Base-by-base conservation (phyloP, 495 filamentous ascomycete genomes). In the Tuber brumale region DNA sequence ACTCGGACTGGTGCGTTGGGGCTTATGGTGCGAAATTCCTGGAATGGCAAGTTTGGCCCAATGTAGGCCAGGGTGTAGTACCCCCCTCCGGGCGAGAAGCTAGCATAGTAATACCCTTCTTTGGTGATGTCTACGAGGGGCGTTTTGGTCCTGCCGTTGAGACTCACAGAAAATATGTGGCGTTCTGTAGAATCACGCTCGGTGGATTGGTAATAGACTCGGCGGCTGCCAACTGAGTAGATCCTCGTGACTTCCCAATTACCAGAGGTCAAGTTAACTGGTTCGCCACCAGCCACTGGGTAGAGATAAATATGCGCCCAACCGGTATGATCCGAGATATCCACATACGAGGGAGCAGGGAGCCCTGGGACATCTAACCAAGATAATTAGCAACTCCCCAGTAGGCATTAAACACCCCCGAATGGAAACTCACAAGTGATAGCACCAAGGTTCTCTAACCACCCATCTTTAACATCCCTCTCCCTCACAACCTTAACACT, bases 281-380 rank as follows among this genome's bases (percentile, higher is more conserved):
- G 84, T 21, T 83, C 80, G 27, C 81, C 83, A 9, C 87, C 87
- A 39, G 85, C 77, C 39, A 89, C 85, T 0, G 88, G 84, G 79
- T 86, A 86, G 7, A 90, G 83, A 78, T 90, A 90, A 48, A 90
- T 79, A 73, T 89, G 88, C n/a, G 84, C 84, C 84, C 86, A 90
- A 19, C 88, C 88, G 7, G 85, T 86, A 71, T 86, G 85, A 77
- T 89, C 88, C 0, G 87, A 88, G 9, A 89, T 76, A 74, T 90
- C 88, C 35, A 90, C 73, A 76, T 90, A 89, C 71, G 86, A 88
- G 5, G 82, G 77, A 5, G 76, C 71, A 23, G 83, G 76, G 5
- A 76, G 83, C 16, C 75, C 75, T 14, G 85, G 84, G 31, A 88
- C 84, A 72, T 85, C 75, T 81, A 41, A 37, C 27, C 77, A 37